Conservation (phyloP, 345 rosid species). For the Mangifera indica region DNA sequence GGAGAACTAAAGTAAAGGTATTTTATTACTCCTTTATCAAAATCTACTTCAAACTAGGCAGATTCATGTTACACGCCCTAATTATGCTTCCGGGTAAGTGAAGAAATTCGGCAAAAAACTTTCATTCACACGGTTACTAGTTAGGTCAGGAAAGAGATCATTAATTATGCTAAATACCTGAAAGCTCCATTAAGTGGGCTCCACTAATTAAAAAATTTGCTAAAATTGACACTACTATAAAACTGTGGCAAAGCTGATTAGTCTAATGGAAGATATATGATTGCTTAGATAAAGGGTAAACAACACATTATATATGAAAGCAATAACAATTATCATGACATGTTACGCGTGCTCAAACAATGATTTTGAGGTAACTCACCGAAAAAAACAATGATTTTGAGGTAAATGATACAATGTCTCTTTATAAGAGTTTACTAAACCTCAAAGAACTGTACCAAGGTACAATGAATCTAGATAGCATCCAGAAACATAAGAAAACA, state of each 20-base stretch:
- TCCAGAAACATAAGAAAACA: neutral
- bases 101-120: slow-evolving; percentile 13
- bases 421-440: slow-evolving; percentile 31
- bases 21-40: neutral
- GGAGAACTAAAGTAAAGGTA: neutral
- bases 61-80: neutral
- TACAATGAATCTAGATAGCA: slow-evolving; percentile 31
- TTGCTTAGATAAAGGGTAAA: slow-evolving; percentile 34
- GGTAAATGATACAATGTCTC: slow-evolving; percentile 29
- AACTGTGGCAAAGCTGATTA: slow-evolving; percentile 26
- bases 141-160: slow-evolving; percentile 31
- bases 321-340: slow-evolving; percentile 40
- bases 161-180: slow-evolving; percentile 18
- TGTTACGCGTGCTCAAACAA: slow-evolving; percentile 50
- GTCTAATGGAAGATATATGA: slow-evolving; percentile 22
- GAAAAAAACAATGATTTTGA: slow-evolving; percentile 41
- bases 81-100: neutral
- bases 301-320: slow-evolving; percentile 29
- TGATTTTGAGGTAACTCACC: slow-evolving; percentile 38
- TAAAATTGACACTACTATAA: slow-evolving; percentile 23
- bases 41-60: neutral
- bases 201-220: slow-evolving; percentile 31
- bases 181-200: slow-evolving; percentile 34
- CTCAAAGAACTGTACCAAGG: slow-evolving; percentile 20
- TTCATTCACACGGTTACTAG: slow-evolving; percentile 13